These are phyloP conservation scores for Leptographium galeiforme DNA, from an alignment of 2,329 filamentous ascomycete species.

Conservation along the genomic window DNA sequence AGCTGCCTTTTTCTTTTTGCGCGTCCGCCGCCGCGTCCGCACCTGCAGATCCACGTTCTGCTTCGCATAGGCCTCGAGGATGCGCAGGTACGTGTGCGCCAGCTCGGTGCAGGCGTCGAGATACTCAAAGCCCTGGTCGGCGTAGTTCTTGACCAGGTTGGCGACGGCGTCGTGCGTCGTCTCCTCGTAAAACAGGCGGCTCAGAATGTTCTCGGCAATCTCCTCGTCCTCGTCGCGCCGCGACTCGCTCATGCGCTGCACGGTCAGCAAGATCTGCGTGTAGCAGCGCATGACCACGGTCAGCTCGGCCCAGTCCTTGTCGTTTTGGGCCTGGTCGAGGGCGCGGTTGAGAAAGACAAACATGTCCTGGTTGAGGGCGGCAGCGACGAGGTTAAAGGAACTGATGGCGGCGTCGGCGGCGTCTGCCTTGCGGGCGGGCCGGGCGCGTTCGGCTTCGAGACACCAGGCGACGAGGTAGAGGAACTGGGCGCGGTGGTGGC, in stretches of 20 bases:
- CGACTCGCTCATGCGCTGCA: constrained; percentile 83
- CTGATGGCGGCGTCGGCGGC: constrained; percentile 36
- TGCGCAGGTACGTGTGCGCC: constrained; percentile 78
- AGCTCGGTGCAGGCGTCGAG: constrained; percentile 86
- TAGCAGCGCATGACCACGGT: constrained; percentile 87
- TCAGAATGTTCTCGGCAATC: constrained; percentile 93
- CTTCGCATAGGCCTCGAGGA: constrained; percentile 87
- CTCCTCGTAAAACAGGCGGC: constrained; percentile 96
- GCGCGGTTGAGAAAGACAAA: constrained; percentile 78
- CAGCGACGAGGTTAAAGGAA: constrained; percentile 76
- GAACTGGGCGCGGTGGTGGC: constrained; percentile 69
- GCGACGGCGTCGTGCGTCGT: constrained; percentile 81
- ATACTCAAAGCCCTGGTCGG: constrained; percentile 87
- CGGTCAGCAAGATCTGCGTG: constrained; percentile 82
- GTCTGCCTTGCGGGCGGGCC: constrained; percentile 25
- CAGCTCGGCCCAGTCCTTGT: constrained; percentile 77
- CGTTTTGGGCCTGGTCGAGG: constrained; percentile 66
- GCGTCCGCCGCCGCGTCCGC: constrained; percentile 61
- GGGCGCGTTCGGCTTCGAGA: constrained; percentile 65
- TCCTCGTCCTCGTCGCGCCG: constrained; percentile 86
- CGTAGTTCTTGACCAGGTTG: constrained; percentile 70
- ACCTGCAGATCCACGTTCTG: constrained; percentile 91
- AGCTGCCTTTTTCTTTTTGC: constrained; percentile 57
- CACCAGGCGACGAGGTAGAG: constrained; percentile 94
- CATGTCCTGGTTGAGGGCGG: constrained; percentile 86